Evolutionary conservation across 108 stramenopile genomes (phyloP).

Genomic region (Stephanodiscus minutulus): DNA sequence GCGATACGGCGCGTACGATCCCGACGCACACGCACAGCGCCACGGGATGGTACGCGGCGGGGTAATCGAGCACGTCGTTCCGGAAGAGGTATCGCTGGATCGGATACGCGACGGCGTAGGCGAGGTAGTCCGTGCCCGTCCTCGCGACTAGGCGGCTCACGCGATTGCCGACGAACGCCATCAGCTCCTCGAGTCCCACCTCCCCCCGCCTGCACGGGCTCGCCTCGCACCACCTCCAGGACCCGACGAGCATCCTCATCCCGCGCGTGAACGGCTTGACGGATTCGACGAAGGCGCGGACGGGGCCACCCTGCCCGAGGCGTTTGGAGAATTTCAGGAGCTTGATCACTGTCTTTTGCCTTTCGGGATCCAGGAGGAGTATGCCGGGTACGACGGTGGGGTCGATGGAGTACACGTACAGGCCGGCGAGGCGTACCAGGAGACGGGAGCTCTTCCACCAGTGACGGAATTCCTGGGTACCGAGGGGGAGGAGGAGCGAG

Average conservation of each 20-base stretch:
- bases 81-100: constrained; percentile 39
- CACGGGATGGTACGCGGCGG: constrained; percentile 51
- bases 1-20: constrained; percentile 37
- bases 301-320: constrained; percentile 42
- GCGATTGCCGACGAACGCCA: constrained; percentile 79
- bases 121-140: constrained; percentile 35
- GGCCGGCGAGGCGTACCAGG: constrained; percentile 64
- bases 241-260: constrained; percentile 50
- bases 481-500: background rate
- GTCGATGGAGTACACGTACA: constrained; percentile 45
- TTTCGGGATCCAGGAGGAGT: constrained; percentile 41
- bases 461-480: constrained; percentile 41
- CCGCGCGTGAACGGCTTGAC: constrained; percentile 67
- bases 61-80: constrained; percentile 36
- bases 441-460: constrained; percentile 82
- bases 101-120: constrained; percentile 53
- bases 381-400: constrained; percentile 35
- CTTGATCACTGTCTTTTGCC: constrained; percentile 35
- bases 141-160: constrained; percentile 60
- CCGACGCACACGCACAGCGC: constrained; percentile 59
- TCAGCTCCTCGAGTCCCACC: constrained; percentile 58
- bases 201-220: constrained; percentile 60
- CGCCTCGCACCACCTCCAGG: constrained; percentile 61
- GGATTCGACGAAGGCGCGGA: constrained; percentile 52
- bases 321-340: constrained; percentile 38